phyloP scores from a whole-genome alignment of 1,139 yeast genomes.

The Barnettozyma hawaiiensis region DNA sequence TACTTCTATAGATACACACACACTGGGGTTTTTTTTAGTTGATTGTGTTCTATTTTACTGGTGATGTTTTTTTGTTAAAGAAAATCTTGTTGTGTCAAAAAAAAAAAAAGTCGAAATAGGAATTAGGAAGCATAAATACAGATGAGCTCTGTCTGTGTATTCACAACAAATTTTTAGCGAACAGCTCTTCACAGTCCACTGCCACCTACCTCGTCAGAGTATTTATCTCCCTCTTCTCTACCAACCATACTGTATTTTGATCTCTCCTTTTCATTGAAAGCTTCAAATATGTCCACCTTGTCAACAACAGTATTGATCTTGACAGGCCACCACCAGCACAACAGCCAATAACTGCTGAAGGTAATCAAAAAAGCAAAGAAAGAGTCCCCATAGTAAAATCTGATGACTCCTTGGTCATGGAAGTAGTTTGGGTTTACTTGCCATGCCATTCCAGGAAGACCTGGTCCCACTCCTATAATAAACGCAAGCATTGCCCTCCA shows the following conservation, averaged over 20 bases:
- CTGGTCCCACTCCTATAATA: conserved; percentile 37
- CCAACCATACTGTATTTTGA: conserved; percentile 7
- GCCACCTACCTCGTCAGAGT: background rate
- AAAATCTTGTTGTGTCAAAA: background rate
- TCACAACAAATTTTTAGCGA: background rate
- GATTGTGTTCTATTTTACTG: background rate
- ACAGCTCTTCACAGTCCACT: background rate
- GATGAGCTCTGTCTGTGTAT: background rate
- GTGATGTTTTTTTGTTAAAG: background rate
- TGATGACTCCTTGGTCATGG: conserved; percentile 32
- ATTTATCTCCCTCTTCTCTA: conserved; percentile 2
- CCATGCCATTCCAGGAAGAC: conserved; percentile 40
- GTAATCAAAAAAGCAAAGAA: conserved; percentile 39
- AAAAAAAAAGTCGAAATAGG: background rate
- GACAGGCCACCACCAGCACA: conserved; percentile 35
- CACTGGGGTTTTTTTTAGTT: background rate
- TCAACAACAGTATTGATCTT: conserved; percentile 32
- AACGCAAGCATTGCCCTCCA: conserved; percentile 40
- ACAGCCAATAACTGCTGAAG: conserved; percentile 33
- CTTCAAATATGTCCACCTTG: conserved; percentile 35
- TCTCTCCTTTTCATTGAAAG: conserved; percentile 31
- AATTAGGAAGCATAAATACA: background rate
- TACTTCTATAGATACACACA: too few species aligned
- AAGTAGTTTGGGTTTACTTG: conserved; percentile 29
- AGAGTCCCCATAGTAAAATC: conserved; percentile 37